Evolutionary conservation across 495 filamentous ascomycete genomes (phyloP), one percentile per base, ranked within the genome.

Genomic region (Trichoderma reesei): DNA sequence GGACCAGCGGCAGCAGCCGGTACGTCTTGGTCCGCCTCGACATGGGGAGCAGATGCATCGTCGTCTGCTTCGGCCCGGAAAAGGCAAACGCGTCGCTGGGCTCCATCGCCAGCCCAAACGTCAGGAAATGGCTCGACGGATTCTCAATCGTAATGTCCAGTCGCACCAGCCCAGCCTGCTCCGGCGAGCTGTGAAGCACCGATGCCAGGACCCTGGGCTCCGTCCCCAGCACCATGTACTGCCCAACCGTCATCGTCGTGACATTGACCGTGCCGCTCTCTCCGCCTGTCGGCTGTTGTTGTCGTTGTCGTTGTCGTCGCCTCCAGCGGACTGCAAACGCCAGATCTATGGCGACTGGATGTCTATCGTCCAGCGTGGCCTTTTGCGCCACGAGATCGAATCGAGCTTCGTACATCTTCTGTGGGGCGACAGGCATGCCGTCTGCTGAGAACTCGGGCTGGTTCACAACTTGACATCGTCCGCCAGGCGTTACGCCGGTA

Each of bases 1-100:
- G 68, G 13, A 80, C 74, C 20, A 80, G 73, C 37, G 85, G 83
- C 64, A 95, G 70, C 14, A 98, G 48, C 60, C 85, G 79, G 64
- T 90, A 98, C 59, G 80, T 80, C 6, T 96, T 78, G 0, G 76
- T 81, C 41, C 88, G 80, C 59, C 92, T 74, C 64, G 88, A 90
- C 41, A 96, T 76, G 1, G 94, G 94, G 38, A 94, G 80, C 44
- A 98, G 72, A 65, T 92, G 87, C 18, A 96, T 63, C 3, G 85
- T 85, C 6, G 83, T 85, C 59, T 87, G 82, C 76, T 97, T 98
- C 5, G 90, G 80, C 0, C 94, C 94, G 36, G 89, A 91, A 72
- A 99, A 97, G 7, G 91, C 94, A 73, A 99, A 99, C 14, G 89
- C 83, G 65, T 96, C 91, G 69, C 83, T 90, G 1, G 91, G 86